phyloP scores from a whole-genome alignment of 1,284 basidiomycete genomes.

The Fomitiporia mediterranea region DNA sequence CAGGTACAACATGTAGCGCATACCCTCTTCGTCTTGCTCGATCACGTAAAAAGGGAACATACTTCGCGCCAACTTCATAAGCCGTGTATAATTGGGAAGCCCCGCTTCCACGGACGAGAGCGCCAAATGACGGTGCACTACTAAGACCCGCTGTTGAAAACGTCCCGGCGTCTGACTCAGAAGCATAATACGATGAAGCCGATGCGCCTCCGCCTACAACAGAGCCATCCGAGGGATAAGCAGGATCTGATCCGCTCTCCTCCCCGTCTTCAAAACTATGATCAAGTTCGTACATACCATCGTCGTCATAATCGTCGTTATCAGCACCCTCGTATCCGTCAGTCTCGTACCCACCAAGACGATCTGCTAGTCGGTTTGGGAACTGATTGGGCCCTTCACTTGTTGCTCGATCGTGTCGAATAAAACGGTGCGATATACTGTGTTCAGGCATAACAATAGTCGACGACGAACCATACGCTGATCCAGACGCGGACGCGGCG shows the following conservation, averaged over 20 bases:
- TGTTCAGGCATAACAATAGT: slow-evolving; percentile 14
- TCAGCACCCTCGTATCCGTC: neutral
- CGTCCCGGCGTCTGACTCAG: slow-evolving; percentile 9
- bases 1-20: neutral
- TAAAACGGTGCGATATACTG: slow-evolving; percentile 14
- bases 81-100: slow-evolving; percentile 1
- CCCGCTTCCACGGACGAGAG: slow-evolving; percentile 7
- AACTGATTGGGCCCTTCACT: neutral
- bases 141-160: neutral
- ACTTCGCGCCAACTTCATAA: slow-evolving; percentile 8
- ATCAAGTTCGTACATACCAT: neutral
- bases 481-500: slow-evolving; percentile 1
- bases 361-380: neutral
- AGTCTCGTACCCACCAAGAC: neutral
- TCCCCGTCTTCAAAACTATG: slow-evolving; percentile 3
- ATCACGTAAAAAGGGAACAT: slow-evolving; percentile 7
- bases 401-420: slow-evolving; percentile 7
- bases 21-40: neutral
- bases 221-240: slow-evolving; percentile 9
- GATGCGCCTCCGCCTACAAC: slow-evolving; percentile 7
- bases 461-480: slow-evolving; percentile 3
- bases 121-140: slow-evolving; percentile 3
- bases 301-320: slow-evolving; percentile 5
- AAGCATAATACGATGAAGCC: slow-evolving; percentile 1
- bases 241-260: neutral